Percentiles rank a stretch among this genome's conserved stretches.
phyloP scores from a whole-genome alignment of 805 yeast genomes.

The Starmerella bombi region DNA sequence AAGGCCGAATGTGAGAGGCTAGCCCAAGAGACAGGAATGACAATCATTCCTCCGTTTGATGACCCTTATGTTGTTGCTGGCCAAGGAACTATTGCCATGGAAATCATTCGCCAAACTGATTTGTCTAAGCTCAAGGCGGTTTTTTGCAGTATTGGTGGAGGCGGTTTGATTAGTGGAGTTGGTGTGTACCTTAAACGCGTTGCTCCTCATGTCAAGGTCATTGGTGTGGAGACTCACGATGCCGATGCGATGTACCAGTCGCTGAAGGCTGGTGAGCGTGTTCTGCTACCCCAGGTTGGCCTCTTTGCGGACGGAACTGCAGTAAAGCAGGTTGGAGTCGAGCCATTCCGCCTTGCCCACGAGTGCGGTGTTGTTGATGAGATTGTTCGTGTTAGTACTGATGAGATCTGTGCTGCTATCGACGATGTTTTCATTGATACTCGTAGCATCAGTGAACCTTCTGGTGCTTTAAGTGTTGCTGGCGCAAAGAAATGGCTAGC shows the following conservation, averaged over 20 bases:
- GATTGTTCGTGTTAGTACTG: slow-evolving; percentile 70
- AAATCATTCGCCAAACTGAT: slow-evolving; percentile 74
- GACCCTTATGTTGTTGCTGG: slow-evolving; percentile 98
- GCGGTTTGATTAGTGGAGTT: slow-evolving; percentile 87
- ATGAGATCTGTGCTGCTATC: slow-evolving; percentile 92
- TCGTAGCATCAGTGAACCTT: slow-evolving; percentile 84
- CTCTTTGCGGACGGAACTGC: slow-evolving; percentile 98
- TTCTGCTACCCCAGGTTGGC: slow-evolving; percentile 63
- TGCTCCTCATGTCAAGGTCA: slow-evolving; percentile 93
- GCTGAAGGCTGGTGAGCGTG: slow-evolving; percentile 41
- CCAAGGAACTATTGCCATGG: slow-evolving; percentile 95
- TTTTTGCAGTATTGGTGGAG: slow-evolving; percentile 93
- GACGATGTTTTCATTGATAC: slow-evolving; percentile 95
- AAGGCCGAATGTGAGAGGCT: slow-evolving; percentile 76
- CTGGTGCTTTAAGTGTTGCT: slow-evolving; percentile 94
- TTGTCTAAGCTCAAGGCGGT: slow-evolving; percentile 68
- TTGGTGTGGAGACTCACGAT: slow-evolving; percentile 93
- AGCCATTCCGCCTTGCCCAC: slow-evolving; percentile 69
- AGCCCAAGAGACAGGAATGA: slow-evolving; percentile 53
- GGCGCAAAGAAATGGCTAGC: slow-evolving; percentile 74
- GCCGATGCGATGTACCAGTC: slow-evolving; percentile 86
- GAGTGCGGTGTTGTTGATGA: slow-evolving; percentile 63
- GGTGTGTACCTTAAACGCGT: slow-evolving; percentile 81
- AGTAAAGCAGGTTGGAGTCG: slow-evolving; percentile 77
- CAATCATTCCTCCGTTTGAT: slow-evolving; percentile 95